Percentiles rank a stretch among this genome's conserved stretches.
These are phyloP conservation scores for Orbilia javanica DNA, from an alignment of 2,329 filamentous ascomycete species.

Conservation along the genomic window DNA sequence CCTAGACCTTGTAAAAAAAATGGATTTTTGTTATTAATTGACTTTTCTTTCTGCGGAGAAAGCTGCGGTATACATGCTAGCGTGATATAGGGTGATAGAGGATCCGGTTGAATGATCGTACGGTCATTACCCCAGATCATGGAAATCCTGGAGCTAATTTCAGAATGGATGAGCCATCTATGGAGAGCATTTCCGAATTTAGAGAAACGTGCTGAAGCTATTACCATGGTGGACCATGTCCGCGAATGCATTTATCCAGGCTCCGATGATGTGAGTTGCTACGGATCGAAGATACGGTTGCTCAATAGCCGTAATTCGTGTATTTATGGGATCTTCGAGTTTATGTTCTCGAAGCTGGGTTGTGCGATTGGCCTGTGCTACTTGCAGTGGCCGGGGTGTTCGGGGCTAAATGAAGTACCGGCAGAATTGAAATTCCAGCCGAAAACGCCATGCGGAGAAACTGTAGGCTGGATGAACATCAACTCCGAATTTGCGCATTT, in stretches of 20 bases:
- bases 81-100: slow-evolving; percentile 22
- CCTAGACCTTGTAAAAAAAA: slow-evolving; percentile 24
- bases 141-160: slow-evolving; percentile 29
- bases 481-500: slow-evolving; percentile 12
- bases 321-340: slow-evolving; percentile 4
- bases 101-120: slow-evolving; percentile 46
- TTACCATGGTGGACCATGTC: slow-evolving; percentile 13
- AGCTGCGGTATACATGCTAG: slow-evolving; percentile 6
- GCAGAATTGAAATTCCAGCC: slow-evolving; percentile 55
- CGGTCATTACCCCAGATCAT: slow-evolving; percentile 51
- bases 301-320: slow-evolving; percentile 34
- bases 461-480: slow-evolving; percentile 21
- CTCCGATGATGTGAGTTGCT: background rate
- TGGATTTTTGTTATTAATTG: background rate
- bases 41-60: slow-evolving; percentile 18
- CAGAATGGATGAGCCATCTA: background rate
- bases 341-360: slow-evolving; percentile 27
- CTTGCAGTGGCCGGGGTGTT: slow-evolving; percentile 21
- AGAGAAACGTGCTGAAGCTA: slow-evolving; percentile 41
- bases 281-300: slow-evolving; percentile 29
- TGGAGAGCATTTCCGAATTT: slow-evolving; percentile 42
- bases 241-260: slow-evolving; percentile 46
- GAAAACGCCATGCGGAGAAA: slow-evolving; percentile 50
- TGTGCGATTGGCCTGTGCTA: slow-evolving; percentile 17
- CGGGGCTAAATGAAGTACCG: slow-evolving; percentile 55